Evolutionary conservation across 1,284 basidiomycete genomes (phyloP).

Genomic region (Apiotrichum sp.): DNA sequence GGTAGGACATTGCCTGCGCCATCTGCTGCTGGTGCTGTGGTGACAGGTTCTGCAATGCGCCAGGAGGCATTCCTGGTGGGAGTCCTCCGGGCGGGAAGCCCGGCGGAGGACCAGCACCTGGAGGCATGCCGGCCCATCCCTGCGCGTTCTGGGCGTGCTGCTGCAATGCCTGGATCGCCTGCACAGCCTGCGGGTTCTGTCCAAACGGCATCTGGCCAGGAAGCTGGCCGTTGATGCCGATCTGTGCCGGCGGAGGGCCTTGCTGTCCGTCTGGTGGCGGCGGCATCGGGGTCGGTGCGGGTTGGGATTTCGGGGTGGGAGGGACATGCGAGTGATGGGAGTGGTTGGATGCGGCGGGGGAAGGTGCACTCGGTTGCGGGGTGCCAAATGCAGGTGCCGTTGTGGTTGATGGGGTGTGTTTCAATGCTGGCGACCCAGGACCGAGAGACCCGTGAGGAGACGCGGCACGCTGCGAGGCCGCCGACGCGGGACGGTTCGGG

Average conservation of each 20-base stretch:
- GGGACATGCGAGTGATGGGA: slow-evolving; percentile 21
- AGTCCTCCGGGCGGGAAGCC: slow-evolving; percentile 13
- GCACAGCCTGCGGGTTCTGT: slow-evolving; percentile 13
- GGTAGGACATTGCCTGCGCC: slow-evolving; percentile 28
- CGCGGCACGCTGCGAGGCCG: slow-evolving; percentile 32
- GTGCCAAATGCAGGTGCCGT: slow-evolving; percentile 12
- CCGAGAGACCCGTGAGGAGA: slow-evolving; percentile 25
- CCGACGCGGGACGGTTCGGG: slow-evolving; percentile 34
- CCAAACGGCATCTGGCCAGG: slow-evolving; percentile 3
- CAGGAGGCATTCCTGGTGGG: slow-evolving; percentile 8
- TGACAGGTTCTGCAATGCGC: slow-evolving; percentile 16
- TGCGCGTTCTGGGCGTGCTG: slow-evolving; percentile 22
- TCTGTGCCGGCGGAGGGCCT: no score
- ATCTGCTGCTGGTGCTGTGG: slow-evolving; percentile 34
- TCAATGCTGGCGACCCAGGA: slow-evolving; percentile 17
- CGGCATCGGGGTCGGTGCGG: slow-evolving; percentile 6
- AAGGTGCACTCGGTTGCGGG: slow-evolving; percentile 20
- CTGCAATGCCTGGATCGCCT: slow-evolving; percentile 21
- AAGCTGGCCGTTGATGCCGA: slow-evolving; percentile 11
- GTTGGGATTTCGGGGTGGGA: slow-evolving; percentile 1
- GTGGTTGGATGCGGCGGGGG: slow-evolving; percentile 30
- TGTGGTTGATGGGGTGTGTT: slow-evolving; percentile 3
- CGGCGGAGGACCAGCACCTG: background rate
- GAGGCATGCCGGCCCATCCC: slow-evolving; percentile 4
- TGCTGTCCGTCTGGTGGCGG: no score